Evolutionary conservation across 179 eudicot genomes (phyloP).

Genomic region (Monotropa hypopitys): DNA sequence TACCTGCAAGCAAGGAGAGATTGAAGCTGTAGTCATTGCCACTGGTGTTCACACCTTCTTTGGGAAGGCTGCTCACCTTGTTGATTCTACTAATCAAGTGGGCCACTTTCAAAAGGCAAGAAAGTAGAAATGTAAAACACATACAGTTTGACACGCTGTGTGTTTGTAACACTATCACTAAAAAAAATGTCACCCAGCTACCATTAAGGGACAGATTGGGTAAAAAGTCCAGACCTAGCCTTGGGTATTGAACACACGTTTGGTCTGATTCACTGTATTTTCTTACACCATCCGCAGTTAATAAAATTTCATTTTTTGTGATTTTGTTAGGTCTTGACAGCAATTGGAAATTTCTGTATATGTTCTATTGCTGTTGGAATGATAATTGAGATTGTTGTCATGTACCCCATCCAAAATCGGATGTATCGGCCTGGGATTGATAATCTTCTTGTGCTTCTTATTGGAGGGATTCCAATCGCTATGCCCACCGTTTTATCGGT

Average conservation of each 20-base stretch:
- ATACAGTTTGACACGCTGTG: neutral
- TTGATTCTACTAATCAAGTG: conserved; percentile 77
- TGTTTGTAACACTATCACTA: neutral
- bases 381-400: conserved; percentile 65
- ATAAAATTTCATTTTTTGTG: neutral
- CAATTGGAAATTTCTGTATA: conserved; percentile 87
- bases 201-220: neutral
- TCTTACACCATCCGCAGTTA: conserved; percentile 37
- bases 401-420: conserved; percentile 82
- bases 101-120: conserved; percentile 49
- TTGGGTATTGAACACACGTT: neutral
- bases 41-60: conserved; percentile 88
- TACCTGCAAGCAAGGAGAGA: conserved; percentile 91
- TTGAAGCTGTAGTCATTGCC: conserved; percentile 81
- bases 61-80: conserved; percentile 93
- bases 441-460: conserved; percentile 74
- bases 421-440: conserved; percentile 84
- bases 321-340: conserved; percentile 55
- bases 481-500: conserved; percentile 91
- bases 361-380: conserved; percentile 86
- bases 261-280: neutral
- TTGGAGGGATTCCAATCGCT: conserved; percentile 94
- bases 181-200: neutral
- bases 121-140: neutral
- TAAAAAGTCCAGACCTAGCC: neutral